phyloP scores from a whole-genome alignment of 2,329 filamentous ascomycete species.

The Cladosporium sp. region DNA sequence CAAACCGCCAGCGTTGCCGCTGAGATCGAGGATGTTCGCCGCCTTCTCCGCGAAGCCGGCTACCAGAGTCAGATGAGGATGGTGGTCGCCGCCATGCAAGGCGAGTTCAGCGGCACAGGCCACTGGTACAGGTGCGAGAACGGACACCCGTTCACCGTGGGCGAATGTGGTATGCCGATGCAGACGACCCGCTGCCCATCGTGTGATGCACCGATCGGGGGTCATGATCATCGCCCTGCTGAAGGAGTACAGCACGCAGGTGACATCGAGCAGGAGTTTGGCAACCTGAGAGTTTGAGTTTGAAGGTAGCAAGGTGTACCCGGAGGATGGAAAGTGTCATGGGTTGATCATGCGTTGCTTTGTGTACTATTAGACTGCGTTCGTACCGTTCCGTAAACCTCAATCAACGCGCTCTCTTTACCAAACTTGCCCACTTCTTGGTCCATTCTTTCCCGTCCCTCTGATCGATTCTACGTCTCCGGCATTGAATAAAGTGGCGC shows the following conservation, averaged over 20 bases:
- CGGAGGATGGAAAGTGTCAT: neutral
- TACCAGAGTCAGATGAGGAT: conserved; percentile 55
- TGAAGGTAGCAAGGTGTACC: neutral
- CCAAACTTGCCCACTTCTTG: neutral
- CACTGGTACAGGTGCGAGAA: conserved; percentile 64
- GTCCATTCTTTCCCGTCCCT: neutral
- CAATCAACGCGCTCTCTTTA: neutral
- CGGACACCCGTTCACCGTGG: conserved; percentile 50
- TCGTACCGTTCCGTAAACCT: neutral
- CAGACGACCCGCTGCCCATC: conserved; percentile 61
- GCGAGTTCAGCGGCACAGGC: conserved; percentile 47
- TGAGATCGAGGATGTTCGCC: conserved; percentile 48
- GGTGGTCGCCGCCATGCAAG: conserved; percentile 52
- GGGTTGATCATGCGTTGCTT: neutral
- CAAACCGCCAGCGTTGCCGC: conserved; percentile 39
- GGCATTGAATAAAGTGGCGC: neutral
- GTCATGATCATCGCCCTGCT: conserved; percentile 51
- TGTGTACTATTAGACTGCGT: neutral
- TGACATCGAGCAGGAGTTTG: conserved; percentile 49
- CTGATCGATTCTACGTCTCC: neutral
- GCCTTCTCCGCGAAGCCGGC: conserved; percentile 48
- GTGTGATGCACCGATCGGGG: conserved; percentile 60
- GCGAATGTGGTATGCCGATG: conserved; percentile 59
- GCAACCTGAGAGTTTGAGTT: conserved; percentile 9
- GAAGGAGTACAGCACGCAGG: conserved; percentile 53